Evolutionary conservation across 2,329 filamentous ascomycete genomes (phyloP).

Genomic region (Fusarium marasasianum): DNA sequence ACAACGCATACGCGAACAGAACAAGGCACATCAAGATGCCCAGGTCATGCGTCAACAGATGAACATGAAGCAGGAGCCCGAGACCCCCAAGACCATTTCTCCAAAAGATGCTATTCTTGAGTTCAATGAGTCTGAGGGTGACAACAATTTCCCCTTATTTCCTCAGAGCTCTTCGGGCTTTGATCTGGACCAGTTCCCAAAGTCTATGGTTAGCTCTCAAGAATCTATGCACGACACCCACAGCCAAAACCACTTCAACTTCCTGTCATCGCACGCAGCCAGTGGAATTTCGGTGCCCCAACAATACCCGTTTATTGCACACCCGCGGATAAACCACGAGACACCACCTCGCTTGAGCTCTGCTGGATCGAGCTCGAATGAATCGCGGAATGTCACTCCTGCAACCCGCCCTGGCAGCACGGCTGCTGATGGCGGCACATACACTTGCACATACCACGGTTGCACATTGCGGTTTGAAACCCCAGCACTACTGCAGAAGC

Average conservation of each 20-base stretch:
- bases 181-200: slow-evolving; percentile 52
- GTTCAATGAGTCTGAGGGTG: slow-evolving; percentile 79
- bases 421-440: slow-evolving; percentile 83
- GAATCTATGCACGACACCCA: slow-evolving; percentile 28
- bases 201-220: slow-evolving; percentile 41
- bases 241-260: slow-evolving; percentile 42
- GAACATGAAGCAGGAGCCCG: slow-evolving; percentile 52
- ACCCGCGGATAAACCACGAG: slow-evolving; percentile 47
- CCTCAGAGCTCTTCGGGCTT: slow-evolving; percentile 65
- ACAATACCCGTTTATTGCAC: slow-evolving; percentile 61
- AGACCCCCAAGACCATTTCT: slow-evolving; percentile 85
- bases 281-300: slow-evolving; percentile 56
- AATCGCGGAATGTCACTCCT: slow-evolving; percentile 47
- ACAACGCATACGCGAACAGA: slow-evolving; percentile 68
- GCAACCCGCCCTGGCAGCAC: slow-evolving; percentile 66
- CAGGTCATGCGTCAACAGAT: slow-evolving; percentile 55
- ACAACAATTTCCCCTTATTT: slow-evolving; percentile 77
- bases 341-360: slow-evolving; percentile 55
- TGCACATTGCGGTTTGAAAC: slow-evolving; percentile 90
- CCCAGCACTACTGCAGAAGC: slow-evolving; percentile 86
- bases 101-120: slow-evolving; percentile 92
- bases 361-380: slow-evolving; percentile 51
- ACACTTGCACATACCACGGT: slow-evolving; percentile 95
- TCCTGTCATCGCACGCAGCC: slow-evolving; percentile 50
- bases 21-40: slow-evolving; percentile 68